phyloP scores from a whole-genome alignment of 352 stramenopile species.

The Globisporangium solare region DNA sequence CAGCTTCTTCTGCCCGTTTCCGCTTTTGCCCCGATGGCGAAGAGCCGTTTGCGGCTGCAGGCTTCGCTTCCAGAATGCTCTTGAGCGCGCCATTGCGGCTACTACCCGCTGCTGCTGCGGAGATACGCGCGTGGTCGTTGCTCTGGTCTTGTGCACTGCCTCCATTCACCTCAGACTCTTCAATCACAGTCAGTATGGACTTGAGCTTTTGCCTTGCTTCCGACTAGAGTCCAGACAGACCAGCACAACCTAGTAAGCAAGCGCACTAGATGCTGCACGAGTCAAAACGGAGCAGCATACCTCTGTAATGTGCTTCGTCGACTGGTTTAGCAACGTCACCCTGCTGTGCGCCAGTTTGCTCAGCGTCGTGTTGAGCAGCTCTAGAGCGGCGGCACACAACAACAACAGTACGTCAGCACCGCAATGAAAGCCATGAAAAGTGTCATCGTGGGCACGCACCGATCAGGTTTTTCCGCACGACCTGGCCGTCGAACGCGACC shows the following conservation, averaged over 20 bases:
- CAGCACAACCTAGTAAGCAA: no score
- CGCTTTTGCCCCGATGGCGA: conserved; percentile 7
- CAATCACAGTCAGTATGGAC: conserved; percentile 9
- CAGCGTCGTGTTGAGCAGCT: conserved; percentile 40
- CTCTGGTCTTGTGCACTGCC: not conserved
- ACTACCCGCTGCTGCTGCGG: not conserved
- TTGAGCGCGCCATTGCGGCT: no score
- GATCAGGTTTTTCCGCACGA: conserved; percentile 72
- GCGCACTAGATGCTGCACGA: not conserved
- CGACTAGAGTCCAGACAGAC: no score
- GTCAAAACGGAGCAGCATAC: conserved; percentile 1
- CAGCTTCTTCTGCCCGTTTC: conserved; percentile 9
- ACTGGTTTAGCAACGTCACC: conserved; percentile 25
- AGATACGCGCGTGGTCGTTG: not conserved
- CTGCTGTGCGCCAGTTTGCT: conserved; percentile 31
- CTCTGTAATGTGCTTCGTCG: conserved; percentile 17
- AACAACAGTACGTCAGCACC: conserved; percentile 7
- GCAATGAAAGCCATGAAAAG: not conserved
- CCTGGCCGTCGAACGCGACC: conserved; percentile 53
- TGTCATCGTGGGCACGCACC: conserved; percentile 21
- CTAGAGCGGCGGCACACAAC: conserved; percentile 3
- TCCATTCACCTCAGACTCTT: not conserved
- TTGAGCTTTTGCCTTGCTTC: conserved; percentile 13
- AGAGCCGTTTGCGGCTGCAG: no score
- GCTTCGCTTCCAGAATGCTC: no score